phyloP scores from a whole-genome alignment of 1,284 basidiomycete genomes.

The Marasmius sp. region DNA sequence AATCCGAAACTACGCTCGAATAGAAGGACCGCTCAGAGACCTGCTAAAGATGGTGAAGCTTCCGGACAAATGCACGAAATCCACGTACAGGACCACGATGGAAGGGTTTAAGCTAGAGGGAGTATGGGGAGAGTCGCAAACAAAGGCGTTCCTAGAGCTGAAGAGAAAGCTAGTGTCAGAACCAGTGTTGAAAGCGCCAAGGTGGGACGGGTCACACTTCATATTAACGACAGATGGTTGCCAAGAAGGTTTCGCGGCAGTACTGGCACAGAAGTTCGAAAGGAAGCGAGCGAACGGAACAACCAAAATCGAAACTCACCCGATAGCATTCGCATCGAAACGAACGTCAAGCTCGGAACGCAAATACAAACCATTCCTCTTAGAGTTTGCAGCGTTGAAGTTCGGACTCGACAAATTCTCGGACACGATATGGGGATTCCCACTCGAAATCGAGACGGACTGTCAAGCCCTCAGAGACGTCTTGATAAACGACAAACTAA shows the following conservation, averaged over 20 bases:
- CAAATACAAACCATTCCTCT: constrained; percentile 11
- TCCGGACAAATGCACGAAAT: neutral
- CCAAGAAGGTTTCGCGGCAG: constrained; percentile 16
- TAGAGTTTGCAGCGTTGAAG: too few relatives aligned
- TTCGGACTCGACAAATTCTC: constrained; percentile 19
- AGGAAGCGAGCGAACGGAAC: neutral
- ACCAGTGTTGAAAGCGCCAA: constrained; percentile 12
- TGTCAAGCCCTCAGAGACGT: constrained; percentile 21
- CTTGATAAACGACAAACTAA: constrained; percentile 13
- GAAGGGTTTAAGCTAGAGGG: neutral
- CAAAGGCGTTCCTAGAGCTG: constrained; percentile 15
- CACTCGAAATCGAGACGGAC: constrained; percentile 21
- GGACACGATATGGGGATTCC: constrained; percentile 19
- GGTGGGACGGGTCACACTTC: constrained; percentile 17
- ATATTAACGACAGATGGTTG: constrained; percentile 10
- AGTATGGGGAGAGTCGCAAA: constrained; percentile 11
- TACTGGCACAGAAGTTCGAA: constrained; percentile 13
- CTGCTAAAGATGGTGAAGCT: neutral
- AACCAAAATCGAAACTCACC: neutral
- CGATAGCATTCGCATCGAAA: constrained; percentile 7
- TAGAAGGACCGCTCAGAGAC: neutral
- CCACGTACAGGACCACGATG: neutral
- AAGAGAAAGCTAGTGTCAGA: constrained; percentile 16
- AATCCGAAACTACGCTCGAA: neutral
- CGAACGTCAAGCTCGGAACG: constrained; percentile 6